Evolutionary conservation across 345 rosid species (phyloP).

Genomic region (Brassica nigra): DNA sequence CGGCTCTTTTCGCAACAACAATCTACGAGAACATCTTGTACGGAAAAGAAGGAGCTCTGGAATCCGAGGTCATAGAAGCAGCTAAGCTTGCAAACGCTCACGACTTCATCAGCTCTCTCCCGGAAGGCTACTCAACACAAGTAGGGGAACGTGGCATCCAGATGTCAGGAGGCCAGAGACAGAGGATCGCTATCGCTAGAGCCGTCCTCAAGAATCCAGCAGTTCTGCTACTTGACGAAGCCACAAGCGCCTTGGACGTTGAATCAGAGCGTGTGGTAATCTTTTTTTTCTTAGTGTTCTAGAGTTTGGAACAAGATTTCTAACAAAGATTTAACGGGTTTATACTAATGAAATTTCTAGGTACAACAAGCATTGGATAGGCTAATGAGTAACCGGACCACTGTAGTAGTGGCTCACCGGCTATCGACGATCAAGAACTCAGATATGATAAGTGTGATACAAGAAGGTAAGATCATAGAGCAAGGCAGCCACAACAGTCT

Average conservation of each 20-base stretch:
- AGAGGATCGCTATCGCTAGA: conserved; percentile 88
- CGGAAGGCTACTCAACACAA: conserved; percentile 77
- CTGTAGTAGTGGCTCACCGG: conserved; percentile 87
- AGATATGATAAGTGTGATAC: conserved; percentile 75
- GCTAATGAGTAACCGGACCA: conserved; percentile 74
- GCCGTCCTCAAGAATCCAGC: conserved; percentile 89
- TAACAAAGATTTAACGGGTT: neutral
- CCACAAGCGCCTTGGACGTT: conserved; percentile 84
- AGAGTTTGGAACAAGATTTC: neutral
- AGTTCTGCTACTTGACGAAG: conserved; percentile 86
- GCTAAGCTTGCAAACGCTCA: conserved; percentile 91
- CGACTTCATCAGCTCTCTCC: conserved; percentile 75
- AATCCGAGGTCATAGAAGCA: conserved; percentile 79
- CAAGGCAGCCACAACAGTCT: conserved; percentile 82
- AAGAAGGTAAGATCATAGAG: conserved; percentile 74
- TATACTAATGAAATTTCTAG: conserved; percentile 15
- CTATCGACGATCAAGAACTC: conserved; percentile 83
- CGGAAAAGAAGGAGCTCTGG: conserved; percentile 82
- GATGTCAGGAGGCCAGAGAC: conserved; percentile 90
- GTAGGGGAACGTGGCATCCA: conserved; percentile 92
- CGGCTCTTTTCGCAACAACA: conserved; percentile 80
- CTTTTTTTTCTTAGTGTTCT: neutral
- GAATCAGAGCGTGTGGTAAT: conserved; percentile 76
- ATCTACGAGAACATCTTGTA: conserved; percentile 86
- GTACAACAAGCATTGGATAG: conserved; percentile 81